These are phyloP conservation scores for Phytophthora pistaciae DNA, from an alignment of 352 stramenopile genomes.

Conservation along the genomic window DNA sequence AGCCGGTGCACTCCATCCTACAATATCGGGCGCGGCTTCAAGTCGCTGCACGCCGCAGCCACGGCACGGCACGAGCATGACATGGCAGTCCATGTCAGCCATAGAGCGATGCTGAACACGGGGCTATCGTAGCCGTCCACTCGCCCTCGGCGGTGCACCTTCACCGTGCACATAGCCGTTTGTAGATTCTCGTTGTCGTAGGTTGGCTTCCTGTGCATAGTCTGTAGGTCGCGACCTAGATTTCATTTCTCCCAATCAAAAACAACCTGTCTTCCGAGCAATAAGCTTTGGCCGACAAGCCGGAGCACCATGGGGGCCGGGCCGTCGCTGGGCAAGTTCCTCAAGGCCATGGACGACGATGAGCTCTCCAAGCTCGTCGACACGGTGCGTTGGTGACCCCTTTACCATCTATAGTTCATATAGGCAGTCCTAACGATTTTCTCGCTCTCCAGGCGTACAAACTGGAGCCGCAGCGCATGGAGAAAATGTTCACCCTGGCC, in stretches of 20 bases:
- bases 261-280: neutral
- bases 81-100: neutral
- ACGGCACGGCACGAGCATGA: too few relatives aligned
- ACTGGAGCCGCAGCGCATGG: slow-evolving; percentile 58
- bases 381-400: slow-evolving; percentile 35
- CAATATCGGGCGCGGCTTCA: neutral
- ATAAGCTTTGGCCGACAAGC: neutral
- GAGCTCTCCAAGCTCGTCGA: slow-evolving; percentile 56
- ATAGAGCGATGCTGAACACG: neutral
- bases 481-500: slow-evolving; percentile 53
- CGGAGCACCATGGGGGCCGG: slow-evolving; percentile 42
- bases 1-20: neutral
- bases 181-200: neutral
- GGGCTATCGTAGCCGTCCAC: too few relatives aligned
- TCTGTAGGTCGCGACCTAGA: neutral
- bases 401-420: neutral
- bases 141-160: too few relatives aligned
- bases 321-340: slow-evolving; percentile 64
- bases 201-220: neutral
- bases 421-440: neutral
- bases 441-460: slow-evolving; percentile 53
- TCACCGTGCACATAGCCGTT: neutral
- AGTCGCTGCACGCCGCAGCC: neutral
- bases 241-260: slow-evolving; percentile 19
- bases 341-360: slow-evolving; percentile 70